phyloP scores from a whole-genome alignment of 768 basidiomycete genomes.

The Mycena rosella region DNA sequence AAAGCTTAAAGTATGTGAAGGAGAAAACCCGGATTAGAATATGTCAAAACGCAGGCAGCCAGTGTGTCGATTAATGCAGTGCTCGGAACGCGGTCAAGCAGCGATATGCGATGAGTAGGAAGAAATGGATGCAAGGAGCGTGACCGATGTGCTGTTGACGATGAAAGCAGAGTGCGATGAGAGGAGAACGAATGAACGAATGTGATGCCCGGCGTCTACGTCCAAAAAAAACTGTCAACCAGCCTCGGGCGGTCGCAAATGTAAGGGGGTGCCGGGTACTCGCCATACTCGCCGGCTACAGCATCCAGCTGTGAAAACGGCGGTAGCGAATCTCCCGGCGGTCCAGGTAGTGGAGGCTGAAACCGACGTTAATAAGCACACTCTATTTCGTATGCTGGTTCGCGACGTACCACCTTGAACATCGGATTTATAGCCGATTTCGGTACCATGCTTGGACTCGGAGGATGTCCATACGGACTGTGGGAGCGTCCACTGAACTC shows the following conservation, averaged over 20 bases:
- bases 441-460: slow-evolving; percentile 71
- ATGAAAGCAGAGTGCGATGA: slow-evolving; percentile 25
- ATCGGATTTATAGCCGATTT: slow-evolving; percentile 86
- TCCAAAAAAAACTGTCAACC: slow-evolving; percentile 47
- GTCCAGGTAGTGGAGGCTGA: slow-evolving; percentile 66
- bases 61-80: slow-evolving; percentile 33
- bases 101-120: slow-evolving; percentile 34
- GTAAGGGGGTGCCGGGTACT: slow-evolving; percentile 77
- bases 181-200: slow-evolving; percentile 42
- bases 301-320: slow-evolving; percentile 88
- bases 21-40: slow-evolving; percentile 33
- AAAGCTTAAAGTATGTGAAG: slow-evolving; percentile 34
- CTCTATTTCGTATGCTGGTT: slow-evolving; percentile 45
- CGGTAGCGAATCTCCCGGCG: slow-evolving; percentile 64
- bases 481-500: slow-evolving; percentile 61
- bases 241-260: slow-evolving; percentile 67
- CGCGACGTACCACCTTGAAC: slow-evolving; percentile 86
- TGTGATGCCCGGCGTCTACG: slow-evolving; percentile 28
- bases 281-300: slow-evolving; percentile 78
- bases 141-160: slow-evolving; percentile 31
- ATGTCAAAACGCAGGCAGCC: slow-evolving; percentile 26
- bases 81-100: slow-evolving; percentile 23
- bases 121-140: slow-evolving; percentile 40
- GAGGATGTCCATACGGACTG: slow-evolving; percentile 68
- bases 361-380: slow-evolving; percentile 41